phyloP scores from a whole-genome alignment of 176 grass and related monocot genomes.

The Poa pratensis region DNA sequence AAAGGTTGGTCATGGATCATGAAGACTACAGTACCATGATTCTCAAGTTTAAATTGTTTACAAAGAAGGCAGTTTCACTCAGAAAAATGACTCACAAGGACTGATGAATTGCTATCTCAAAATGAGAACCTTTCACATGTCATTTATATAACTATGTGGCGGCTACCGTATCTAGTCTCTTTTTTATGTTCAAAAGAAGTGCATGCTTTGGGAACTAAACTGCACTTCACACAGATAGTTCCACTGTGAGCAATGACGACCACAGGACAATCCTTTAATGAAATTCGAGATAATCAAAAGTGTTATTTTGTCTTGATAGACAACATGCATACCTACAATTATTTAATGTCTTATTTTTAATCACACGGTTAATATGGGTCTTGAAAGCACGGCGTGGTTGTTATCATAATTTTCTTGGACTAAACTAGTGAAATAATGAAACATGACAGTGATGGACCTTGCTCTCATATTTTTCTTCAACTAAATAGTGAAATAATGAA shows the following conservation, averaged over 20 bases:
- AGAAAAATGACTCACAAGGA: neutral
- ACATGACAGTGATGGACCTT: too few species aligned
- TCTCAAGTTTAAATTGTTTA: constrained; percentile 1
- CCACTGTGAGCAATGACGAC: neutral
- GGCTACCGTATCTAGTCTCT: neutral
- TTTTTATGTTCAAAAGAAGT: neutral
- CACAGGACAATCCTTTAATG: neutral
- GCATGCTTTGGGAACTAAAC: constrained; percentile 13
- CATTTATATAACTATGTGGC: neutral
- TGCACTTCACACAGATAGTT: constrained; percentile 2
- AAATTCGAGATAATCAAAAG: too few species aligned
- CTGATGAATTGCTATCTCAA: neutral
- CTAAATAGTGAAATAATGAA: too few species aligned
- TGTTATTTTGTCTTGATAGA: too few species aligned
- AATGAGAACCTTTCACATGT: constrained; percentile 1
- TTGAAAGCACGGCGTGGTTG: too few species aligned
- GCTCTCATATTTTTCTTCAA: too few species aligned
- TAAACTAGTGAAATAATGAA: too few species aligned
- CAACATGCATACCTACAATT: too few species aligned
- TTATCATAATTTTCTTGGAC: too few species aligned
- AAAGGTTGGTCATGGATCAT: constrained; percentile 1
- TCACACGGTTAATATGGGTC: too few species aligned
- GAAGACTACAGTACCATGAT: constrained; percentile 9
- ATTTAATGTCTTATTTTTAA: too few species aligned
- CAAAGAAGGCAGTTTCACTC: constrained; percentile 20